Percentiles rank a stretch among this genome's conserved stretches.
Conservation (phyloP, 1,139 yeast genomes). For the Wickerhamomyces sp. region DNA sequence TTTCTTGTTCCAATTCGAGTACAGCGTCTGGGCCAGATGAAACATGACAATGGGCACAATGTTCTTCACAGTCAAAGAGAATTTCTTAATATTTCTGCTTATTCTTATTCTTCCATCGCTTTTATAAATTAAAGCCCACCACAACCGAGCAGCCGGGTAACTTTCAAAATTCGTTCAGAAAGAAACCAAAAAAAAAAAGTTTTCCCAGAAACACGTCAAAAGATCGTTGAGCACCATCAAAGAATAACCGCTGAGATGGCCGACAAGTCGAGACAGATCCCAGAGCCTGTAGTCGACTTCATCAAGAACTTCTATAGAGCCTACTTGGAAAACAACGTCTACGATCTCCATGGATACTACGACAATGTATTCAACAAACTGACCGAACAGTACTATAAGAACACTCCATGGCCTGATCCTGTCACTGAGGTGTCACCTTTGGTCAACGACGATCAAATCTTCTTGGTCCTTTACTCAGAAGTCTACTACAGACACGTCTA, state of each 20-base stretch:
- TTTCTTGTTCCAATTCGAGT: conserved; percentile 48
- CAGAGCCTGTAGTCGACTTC: conserved; percentile 40
- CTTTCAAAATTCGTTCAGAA: not conserved
- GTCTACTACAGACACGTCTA: conserved; percentile 44
- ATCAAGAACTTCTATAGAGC: conserved; percentile 38
- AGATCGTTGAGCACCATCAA: no score
- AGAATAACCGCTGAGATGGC: no score
- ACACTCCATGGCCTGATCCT: conserved; percentile 42
- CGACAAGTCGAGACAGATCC: conserved; percentile 21
- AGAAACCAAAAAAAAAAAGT: not conserved
- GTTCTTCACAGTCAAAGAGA: no score
- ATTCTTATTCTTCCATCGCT: no score
- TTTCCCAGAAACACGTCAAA: not conserved
- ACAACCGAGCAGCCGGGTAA: no score
- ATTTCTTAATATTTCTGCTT: no score
- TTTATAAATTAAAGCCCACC: no score
- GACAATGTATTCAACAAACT: conserved; percentile 39
- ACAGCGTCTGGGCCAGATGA: conserved; percentile 58
- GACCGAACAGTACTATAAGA: conserved; percentile 39
- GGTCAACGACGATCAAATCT: conserved; percentile 38
- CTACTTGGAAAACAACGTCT: conserved; percentile 36
- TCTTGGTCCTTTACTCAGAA: conserved; percentile 41
- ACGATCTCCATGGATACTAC: conserved; percentile 39
- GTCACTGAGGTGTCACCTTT: conserved; percentile 35
- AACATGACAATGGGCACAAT: conserved; percentile 57